Percentiles rank a stretch among this genome's conserved stretches.
phyloP scores from a whole-genome alignment of 495 filamentous ascomycete species.

The Parachaetomium inaequale region DNA sequence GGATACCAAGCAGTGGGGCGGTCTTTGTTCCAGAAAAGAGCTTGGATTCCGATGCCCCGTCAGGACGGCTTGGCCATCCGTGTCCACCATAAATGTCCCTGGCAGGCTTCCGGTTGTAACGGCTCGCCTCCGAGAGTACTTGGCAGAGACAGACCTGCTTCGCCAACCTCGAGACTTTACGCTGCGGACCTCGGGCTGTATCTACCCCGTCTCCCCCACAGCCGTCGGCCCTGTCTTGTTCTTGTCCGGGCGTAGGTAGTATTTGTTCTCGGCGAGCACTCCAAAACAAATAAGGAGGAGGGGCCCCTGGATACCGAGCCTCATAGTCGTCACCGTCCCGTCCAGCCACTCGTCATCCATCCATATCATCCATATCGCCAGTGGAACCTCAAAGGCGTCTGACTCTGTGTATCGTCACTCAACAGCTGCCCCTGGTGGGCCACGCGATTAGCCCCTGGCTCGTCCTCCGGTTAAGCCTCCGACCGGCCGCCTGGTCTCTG shows the following conservation, averaged over 20 bases:
- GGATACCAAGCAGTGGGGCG: neutral
- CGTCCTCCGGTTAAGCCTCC: neutral
- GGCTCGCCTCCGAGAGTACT: neutral
- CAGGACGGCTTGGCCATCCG: no score
- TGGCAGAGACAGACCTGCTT: neutral
- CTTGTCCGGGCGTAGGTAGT: no score
- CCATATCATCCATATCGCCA: neutral
- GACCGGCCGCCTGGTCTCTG: neutral
- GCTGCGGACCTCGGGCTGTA: neutral
- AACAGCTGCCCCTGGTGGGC: neutral
- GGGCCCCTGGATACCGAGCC: neutral
- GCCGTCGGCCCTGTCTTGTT: no score
- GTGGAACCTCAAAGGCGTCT: neutral
- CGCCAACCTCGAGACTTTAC: neutral
- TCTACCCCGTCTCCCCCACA: neutral
- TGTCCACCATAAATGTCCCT: no score
- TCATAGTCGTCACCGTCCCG: neutral
- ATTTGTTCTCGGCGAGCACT: neutral
- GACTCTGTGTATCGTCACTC: slow-evolving; percentile 4
- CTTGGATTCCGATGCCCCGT: neutral
- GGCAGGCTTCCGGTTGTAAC: neutral
- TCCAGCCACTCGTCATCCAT: neutral
- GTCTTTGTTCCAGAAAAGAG: neutral
- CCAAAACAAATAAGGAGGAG: neutral
- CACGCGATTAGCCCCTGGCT: neutral